phyloP scores from a whole-genome alignment of 2,329 filamentous ascomycete genomes.

The Calonectria hongkongensis region DNA sequence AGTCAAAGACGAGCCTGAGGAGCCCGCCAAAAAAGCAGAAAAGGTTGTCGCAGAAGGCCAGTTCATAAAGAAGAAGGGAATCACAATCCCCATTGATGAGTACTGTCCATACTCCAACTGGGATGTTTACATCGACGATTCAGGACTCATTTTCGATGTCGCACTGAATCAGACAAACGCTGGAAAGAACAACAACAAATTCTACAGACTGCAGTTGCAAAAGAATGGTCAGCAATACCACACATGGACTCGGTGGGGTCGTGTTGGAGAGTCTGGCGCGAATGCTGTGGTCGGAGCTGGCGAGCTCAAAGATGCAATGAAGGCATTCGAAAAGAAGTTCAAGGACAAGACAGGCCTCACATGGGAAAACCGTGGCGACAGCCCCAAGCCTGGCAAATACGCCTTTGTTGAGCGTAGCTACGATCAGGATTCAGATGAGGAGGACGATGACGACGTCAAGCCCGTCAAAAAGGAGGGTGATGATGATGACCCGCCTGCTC shows the following conservation, averaged over 20 bases:
- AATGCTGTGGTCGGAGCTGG: slow-evolving; percentile 65
- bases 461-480: slow-evolving; percentile 60
- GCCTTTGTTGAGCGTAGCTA: slow-evolving; percentile 89
- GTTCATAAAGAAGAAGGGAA: slow-evolving; percentile 65
- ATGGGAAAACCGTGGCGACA: slow-evolving; percentile 72
- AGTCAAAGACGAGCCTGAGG: slow-evolving; percentile 49
- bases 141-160: slow-evolving; percentile 83
- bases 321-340: slow-evolving; percentile 77
- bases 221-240: slow-evolving; percentile 65
- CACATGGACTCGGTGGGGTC: slow-evolving; percentile 88
- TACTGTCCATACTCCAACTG: slow-evolving; percentile 61
- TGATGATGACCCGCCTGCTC: slow-evolving; percentile 58
- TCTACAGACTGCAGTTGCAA: slow-evolving; percentile 83
- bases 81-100: slow-evolving; percentile 72
- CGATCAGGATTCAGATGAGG: slow-evolving; percentile 79
- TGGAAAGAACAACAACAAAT: slow-evolving; percentile 86
- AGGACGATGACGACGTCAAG: slow-evolving; percentile 61
- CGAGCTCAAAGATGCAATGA: slow-evolving; percentile 65
- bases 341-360: slow-evolving; percentile 75
- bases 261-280: slow-evolving; percentile 79
- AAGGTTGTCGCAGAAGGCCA: slow-evolving; percentile 64
- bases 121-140: slow-evolving; percentile 79
- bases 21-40: slow-evolving; percentile 55
- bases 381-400: slow-evolving; percentile 82
- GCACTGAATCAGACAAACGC: slow-evolving; percentile 87